Base-by-base conservation (phyloP, 129 eudicot genomes). In the Chrysanthemum lavandulifolium region DNA sequence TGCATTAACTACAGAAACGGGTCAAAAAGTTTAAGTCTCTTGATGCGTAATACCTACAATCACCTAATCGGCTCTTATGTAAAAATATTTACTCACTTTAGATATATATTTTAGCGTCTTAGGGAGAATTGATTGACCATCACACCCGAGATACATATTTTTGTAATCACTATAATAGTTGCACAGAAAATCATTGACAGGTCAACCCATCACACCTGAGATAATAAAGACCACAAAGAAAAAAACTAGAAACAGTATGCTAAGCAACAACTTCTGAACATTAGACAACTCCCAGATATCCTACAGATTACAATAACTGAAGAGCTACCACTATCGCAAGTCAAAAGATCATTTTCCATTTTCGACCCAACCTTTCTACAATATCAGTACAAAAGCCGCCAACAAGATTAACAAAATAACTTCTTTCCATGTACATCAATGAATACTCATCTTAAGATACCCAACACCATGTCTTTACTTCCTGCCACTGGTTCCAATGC, bases 401-500 rank as follows among this genome's bases (percentile, higher is more conserved):
- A 66, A 21, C 25, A 65, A 25, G 72, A 66, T 14, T 64, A 61
- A 16, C 67, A 73, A 55, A 64, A 52, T 43, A 23, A 27, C 12
- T 1, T 70, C 60, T 7, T 50, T 48, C 18, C 75, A 74, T 73
- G 77, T 73, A 82, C 83, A 76, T 11, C 2, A 14, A 43, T 50
- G 33, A 33, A 54, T 27, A 0, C 8, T 62, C 12, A 12, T 29
- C 60, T 2, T 15, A 13, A 47, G 45, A 43, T 13, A 52, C 33
- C 25, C 57, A 47, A 21, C 54, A 50, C 1, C 68, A 23, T 13
- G 29, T 33, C 74, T 56, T 81, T 73, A 88, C 78, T 87, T 87
- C 73, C 96, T 83, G 61, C 91, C 86, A 19, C 84, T 69, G 2
- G 82, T 74, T 68, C 79, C 81, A 48, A 76, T 59, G 14, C 97